phyloP scores from a whole-genome alignment of 208 protist genomes.

The Trypanosoma caninum region DNA sequence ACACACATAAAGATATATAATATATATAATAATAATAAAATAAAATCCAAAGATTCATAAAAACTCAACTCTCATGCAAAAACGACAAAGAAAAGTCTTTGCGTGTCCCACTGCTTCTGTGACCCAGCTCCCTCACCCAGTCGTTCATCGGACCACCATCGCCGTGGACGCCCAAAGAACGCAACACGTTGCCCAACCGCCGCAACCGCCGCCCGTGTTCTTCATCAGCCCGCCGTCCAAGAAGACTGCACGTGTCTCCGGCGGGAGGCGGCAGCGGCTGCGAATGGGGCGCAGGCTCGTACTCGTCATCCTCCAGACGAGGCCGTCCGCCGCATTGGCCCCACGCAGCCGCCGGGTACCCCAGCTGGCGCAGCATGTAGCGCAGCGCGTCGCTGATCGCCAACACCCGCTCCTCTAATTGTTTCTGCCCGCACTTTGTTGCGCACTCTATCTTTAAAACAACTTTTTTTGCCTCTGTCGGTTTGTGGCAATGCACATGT shows the following conservation, averaged over 20 bases:
- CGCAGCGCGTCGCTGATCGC: conserved; percentile 56
- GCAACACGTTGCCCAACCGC: conserved; percentile 3
- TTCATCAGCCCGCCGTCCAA: background rate
- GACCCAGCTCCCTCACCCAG: conserved; percentile 22
- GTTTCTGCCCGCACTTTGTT: conserved; percentile 3
- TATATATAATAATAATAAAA: background rate
- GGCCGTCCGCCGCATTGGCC: background rate
- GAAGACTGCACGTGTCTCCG: conserved; percentile 17
- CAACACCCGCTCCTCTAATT: conserved; percentile 37
- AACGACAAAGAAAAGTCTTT: background rate
- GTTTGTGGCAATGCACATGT: background rate
- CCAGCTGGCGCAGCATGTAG: conserved; percentile 42
- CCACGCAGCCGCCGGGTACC: conserved; percentile 9
- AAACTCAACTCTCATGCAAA: background rate
- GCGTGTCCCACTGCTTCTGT: background rate
- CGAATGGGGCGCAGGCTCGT: conserved; percentile 4
- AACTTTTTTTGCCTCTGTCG: background rate
- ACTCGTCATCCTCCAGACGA: conserved; percentile 23
- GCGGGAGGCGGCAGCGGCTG: background rate
- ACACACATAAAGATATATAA: background rate
- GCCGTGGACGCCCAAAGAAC: conserved; percentile 1
- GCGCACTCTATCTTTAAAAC: conserved; percentile 1
- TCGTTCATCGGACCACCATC: conserved; percentile 16
- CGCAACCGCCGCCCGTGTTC: conserved; percentile 9
- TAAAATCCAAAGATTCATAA: too few species aligned